Evolutionary conservation across 257 asterid species (phyloP), one percentile per base, ranked within the genome.

Genomic region (Phtheirospermum japonicum): DNA sequence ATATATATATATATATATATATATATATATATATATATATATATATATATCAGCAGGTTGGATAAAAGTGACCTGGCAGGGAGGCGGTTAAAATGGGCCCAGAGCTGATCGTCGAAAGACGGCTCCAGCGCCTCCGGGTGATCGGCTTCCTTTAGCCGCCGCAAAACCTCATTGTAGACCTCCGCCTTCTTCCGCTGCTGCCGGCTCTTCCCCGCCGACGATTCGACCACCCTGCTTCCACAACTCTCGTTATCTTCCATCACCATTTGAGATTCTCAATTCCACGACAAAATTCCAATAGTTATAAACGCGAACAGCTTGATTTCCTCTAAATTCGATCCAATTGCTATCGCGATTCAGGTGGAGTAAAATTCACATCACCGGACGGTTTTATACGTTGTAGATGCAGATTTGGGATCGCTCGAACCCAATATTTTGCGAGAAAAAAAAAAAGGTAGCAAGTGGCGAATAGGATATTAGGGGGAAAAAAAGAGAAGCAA

Each of bases 1-100:
- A n/a, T n/a, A n/a, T n/a, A n/a, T n/a, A n/a, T n/a, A n/a, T n/a
- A n/a, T n/a, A n/a, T n/a, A n/a, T n/a, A n/a, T n/a, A n/a, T n/a
- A n/a, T n/a, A n/a, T n/a, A n/a, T n/a, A n/a, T n/a, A n/a, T n/a
- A n/a, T n/a, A n/a, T n/a, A n/a, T n/a, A n/a, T n/a, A n/a, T n/a
- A n/a, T n/a, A n/a, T n/a, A n/a, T 40, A 23, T 13, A 12, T 8
- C 17, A 75, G 65, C 39, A 2, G 49, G 2, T 43, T 4, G 63
- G 58, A 75, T 56, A 53, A 61, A 54, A 56, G 30, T 6, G 16
- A 92, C 99, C 99, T 83, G 73, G 87, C 66, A 1, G 99, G 99
- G 16, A 92, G 86, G 57, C 97, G 96, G 75, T 83, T 86, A 74
- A 92, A 92, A 81, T 92, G 99, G 19, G 83, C 74, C 99, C 96